phyloP scores from a whole-genome alignment of 495 filamentous ascomycete genomes.

The Xylaria sp. region DNA sequence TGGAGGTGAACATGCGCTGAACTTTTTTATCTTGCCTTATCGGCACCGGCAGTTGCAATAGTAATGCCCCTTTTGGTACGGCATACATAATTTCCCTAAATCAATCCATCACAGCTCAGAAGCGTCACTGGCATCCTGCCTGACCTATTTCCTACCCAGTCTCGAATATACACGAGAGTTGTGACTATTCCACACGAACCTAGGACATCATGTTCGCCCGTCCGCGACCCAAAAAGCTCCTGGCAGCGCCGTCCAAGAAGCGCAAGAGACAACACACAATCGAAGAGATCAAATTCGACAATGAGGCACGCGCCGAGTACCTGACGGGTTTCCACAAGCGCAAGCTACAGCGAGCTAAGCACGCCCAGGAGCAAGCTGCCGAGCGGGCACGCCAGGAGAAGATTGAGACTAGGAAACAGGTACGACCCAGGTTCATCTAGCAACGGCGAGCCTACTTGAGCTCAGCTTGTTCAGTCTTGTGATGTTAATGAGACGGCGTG shows the following conservation, averaged over 20 bases:
- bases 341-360: constrained; percentile 80
- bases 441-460: not conserved
- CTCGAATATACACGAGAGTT: not conserved
- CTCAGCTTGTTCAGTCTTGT: constrained; percentile 25
- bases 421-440: constrained; percentile 44
- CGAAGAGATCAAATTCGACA: constrained; percentile 86
- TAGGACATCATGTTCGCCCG: constrained; percentile 49
- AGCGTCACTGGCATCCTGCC: not conserved
- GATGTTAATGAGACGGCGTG: constrained; percentile 16
- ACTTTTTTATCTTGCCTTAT: constrained; percentile 22
- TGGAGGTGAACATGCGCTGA: not conserved
- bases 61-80: not conserved
- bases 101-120: not conserved
- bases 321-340: constrained; percentile 97
- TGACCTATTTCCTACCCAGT: not conserved
- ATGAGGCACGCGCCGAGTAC: constrained; percentile 76
- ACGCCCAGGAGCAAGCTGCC: constrained; percentile 78
- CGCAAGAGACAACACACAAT: constrained; percentile 66
- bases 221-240: constrained; percentile 57
- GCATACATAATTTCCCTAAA: not conserved
- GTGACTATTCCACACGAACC: not conserved
- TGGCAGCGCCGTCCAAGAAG: constrained; percentile 65
- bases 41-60: not conserved
- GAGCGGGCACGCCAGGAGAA: constrained; percentile 77
- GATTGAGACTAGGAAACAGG: constrained; percentile 74